Evolutionary conservation across 768 basidiomycete genomes (phyloP), one percentile per base, ranked within the genome.

Genomic region (Termitomyces sp.): DNA sequence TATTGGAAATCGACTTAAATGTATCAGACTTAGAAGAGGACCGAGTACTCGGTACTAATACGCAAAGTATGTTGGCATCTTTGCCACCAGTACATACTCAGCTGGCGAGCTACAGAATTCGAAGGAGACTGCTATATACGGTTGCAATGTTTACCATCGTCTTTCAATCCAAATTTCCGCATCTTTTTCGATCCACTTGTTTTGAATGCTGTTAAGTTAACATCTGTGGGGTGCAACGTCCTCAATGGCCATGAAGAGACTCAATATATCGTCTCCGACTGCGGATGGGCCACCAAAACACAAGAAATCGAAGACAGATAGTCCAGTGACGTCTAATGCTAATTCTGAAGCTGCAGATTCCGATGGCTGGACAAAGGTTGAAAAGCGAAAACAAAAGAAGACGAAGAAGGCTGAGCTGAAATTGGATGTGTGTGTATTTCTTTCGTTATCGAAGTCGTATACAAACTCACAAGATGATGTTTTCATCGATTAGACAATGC

Each of bases 351-450:
- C 36, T 58, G 63, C 59, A 31, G 63, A 60, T 27, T 69, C 67
- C 6, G 72, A 65, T 6, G 79, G 72, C 48, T 90, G 87, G 89
- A 86, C 81, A 13, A 88, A 84, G 63, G 85, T 88, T 9, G 86
- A 89, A 62, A 84, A 80, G 66, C 78, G 86, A 58, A 90, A 87
- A 71, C 74, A 79, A 39, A 90, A 90, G 76, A 91, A 90, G 65
- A 71, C 68, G 57, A 79, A 75, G 61, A 89, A 86, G 68, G 46
- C 64, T 47, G 84, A 85, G 62, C 71, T 74, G 44, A 86, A 82
- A 67, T 66, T 75, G 41, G 81, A 85, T 69, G 89, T 90, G 74
- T 74, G 84, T 80, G 63, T 68, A 63, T 63, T 55, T 46, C 46
- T 53, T 60, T 62, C 47, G 16, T 53, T 26, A 36, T 31, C 42